Evolutionary conservation across 768 basidiomycete species (phyloP).

Genomic region (Termitomyces eurrhizus): DNA sequence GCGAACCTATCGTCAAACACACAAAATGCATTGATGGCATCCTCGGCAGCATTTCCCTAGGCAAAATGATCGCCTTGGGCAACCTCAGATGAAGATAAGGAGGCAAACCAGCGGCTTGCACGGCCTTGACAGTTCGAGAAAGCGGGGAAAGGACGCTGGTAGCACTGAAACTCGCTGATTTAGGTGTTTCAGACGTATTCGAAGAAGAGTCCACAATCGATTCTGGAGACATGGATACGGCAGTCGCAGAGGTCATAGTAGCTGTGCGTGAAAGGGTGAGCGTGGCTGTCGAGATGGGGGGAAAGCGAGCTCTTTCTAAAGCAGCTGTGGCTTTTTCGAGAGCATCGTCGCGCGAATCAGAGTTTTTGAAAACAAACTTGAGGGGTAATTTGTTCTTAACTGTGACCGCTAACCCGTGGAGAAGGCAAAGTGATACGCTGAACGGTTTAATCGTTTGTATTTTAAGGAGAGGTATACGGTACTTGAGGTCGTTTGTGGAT

Average conservation of each 20-base stretch:
- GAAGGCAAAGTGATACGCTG: constrained; percentile 21
- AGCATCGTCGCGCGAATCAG: constrained; percentile 39
- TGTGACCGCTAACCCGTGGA: constrained; percentile 38
- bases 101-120: constrained; percentile 25
- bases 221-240: background rate
- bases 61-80: constrained; percentile 49
- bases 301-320: constrained; percentile 10
- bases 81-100: constrained; percentile 25
- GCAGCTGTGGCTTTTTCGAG: constrained; percentile 29
- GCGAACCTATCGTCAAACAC: constrained; percentile 61
- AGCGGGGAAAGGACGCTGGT: constrained; percentile 42
- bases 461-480: constrained; percentile 38
- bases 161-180: constrained; percentile 22
- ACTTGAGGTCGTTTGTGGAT: constrained; percentile 31
- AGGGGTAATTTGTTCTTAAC: constrained; percentile 43
- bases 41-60: constrained; percentile 26
- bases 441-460: constrained; percentile 37
- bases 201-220: background rate
- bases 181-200: background rate
- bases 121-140: constrained; percentile 34
- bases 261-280: background rate
- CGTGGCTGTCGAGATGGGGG: constrained; percentile 5
- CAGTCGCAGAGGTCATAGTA: background rate
- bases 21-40: constrained; percentile 48
- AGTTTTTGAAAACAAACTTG: constrained; percentile 45